Percentiles rank a stretch among this genome's conserved stretches.
phyloP scores from a whole-genome alignment of 768 basidiomycete species.

The Amanita thiersii region DNA sequence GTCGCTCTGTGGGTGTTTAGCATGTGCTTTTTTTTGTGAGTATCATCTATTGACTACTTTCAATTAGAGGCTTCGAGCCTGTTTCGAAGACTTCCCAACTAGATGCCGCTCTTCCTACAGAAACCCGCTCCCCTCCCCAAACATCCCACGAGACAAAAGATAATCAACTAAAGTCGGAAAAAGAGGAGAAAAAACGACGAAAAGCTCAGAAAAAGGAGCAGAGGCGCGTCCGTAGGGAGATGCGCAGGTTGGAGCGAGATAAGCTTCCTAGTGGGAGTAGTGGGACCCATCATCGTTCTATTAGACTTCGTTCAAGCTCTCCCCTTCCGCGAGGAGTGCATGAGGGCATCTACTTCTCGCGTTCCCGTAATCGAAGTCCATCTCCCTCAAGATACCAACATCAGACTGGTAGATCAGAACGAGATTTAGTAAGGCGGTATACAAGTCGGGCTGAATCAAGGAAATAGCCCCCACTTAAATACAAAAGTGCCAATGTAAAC shows the following conservation, averaged over 20 bases:
- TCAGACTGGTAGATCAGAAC: no score
- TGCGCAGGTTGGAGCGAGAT: slow-evolving; percentile 28
- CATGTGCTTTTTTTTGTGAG: background rate
- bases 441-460: no score
- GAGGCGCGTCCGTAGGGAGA: slow-evolving; percentile 49
- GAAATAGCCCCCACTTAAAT: no score
- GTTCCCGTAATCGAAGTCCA: no score
- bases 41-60: slow-evolving; percentile 8
- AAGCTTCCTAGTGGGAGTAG: no score
- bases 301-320: slow-evolving; percentile 26
- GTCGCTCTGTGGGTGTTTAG: slow-evolving; percentile 56
- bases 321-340: slow-evolving; percentile 15
- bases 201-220: slow-evolving; percentile 54
- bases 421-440: no score
- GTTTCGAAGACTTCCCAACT: slow-evolving; percentile 37
- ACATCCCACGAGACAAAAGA: slow-evolving; percentile 16
- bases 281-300: no score
- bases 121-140: no score
- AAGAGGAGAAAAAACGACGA: slow-evolving; percentile 38
- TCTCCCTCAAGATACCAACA: no score
- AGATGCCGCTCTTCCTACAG: no score
- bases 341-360: no score
- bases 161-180: slow-evolving; percentile 14
- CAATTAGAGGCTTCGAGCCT: slow-evolving; percentile 62
- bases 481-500: no score